A percentile compares a stretch with the other conserved stretches of the same genome.
Evolutionary conservation across 352 stramenopile species (phyloP).

Genomic region (Phytophthora chlamydospora): DNA sequence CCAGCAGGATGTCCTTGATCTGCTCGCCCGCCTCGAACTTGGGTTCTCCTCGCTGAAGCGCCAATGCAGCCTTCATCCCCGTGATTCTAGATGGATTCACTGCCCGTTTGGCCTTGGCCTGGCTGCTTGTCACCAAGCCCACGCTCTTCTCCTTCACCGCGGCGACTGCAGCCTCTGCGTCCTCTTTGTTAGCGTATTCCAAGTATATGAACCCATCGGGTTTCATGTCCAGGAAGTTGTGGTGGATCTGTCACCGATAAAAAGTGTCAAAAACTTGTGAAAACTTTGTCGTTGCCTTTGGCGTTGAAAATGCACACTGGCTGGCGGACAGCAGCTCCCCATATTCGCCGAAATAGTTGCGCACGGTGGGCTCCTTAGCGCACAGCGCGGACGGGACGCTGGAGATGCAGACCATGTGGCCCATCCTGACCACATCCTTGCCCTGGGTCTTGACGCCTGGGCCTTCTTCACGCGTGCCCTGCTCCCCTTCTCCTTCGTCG

Average conservation of each 20-base stretch:
- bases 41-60: slow-evolving; percentile 43
- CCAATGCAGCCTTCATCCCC: slow-evolving; percentile 55
- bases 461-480: slow-evolving; percentile 3
- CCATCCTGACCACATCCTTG: slow-evolving; percentile 14
- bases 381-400: slow-evolving; percentile 64
- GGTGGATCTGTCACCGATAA: slow-evolving; percentile 59
- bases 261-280: too few species aligned
- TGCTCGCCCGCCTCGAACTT: slow-evolving; percentile 36
- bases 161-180: slow-evolving; percentile 42
- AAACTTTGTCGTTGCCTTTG: background rate
- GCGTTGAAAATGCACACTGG: background rate
- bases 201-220: slow-evolving; percentile 75
- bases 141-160: slow-evolving; percentile 40
- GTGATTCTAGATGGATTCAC: slow-evolving; percentile 21
- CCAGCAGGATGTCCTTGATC: slow-evolving; percentile 61
- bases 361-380: slow-evolving; percentile 51
- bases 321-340: slow-evolving; percentile 46
- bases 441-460: slow-evolving; percentile 9
- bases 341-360: slow-evolving; percentile 54
- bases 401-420: slow-evolving; percentile 57
- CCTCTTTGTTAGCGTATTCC: slow-evolving; percentile 44
- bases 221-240: slow-evolving; percentile 69
- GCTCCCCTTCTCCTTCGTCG: too few species aligned
- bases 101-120: slow-evolving; percentile 20
- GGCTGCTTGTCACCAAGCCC: slow-evolving; percentile 11